Evolutionary conservation across 192 early-diverging fungal species (phyloP), one percentile per base, ranked within the genome.

Genomic region (Borealophlyctis nickersoniae): DNA sequence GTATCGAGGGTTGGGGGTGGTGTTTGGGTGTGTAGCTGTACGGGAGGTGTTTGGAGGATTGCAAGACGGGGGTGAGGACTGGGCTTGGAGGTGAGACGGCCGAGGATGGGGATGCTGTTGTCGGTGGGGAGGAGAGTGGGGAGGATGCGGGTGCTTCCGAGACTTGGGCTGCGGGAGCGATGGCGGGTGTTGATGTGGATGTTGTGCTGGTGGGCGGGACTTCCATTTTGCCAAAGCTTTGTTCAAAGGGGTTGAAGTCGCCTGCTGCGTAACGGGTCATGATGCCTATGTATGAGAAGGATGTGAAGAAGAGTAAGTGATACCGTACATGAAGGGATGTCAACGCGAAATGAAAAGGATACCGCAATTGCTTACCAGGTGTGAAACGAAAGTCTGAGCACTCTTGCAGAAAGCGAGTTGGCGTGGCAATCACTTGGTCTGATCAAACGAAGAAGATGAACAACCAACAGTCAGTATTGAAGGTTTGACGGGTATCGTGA

Each of bases 211-310:
- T 48, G 26, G 39, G 31, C 26, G 23, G 33, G 33, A 19, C 67
- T 35, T 56, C 36, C 60, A 56, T 54, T 27, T 62, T 55, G n/a
- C 23, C 48, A 51, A 73, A 73, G 33, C 53, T 56, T 16, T 69
- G 48, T 23, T 72, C 70, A 32, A 72, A 72, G 13, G 66, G 70
- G 50, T 72, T 72, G 50, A 69, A 57, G 34, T 71, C 69, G 49
- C 69, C 69, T 4, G 63, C 58, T 33, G n/a, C 16, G 35, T 65
- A 65, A 14, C 62, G 56, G 31, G 69, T 71, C 39, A 65, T 58
- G 26, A 62, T 65, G 16, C 49, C 60, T 53, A 23, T 33, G n/a
- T 24, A 13, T 33, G 9, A n/a, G 57, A 34, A 22, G 16, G 27
- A 14, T 33, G 16, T 33, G 57, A 35, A n/a, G 14, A n/a, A n/a